Evolutionary conservation across 768 basidiomycete species (phyloP).

Genomic region (Panellus pusillus): DNA sequence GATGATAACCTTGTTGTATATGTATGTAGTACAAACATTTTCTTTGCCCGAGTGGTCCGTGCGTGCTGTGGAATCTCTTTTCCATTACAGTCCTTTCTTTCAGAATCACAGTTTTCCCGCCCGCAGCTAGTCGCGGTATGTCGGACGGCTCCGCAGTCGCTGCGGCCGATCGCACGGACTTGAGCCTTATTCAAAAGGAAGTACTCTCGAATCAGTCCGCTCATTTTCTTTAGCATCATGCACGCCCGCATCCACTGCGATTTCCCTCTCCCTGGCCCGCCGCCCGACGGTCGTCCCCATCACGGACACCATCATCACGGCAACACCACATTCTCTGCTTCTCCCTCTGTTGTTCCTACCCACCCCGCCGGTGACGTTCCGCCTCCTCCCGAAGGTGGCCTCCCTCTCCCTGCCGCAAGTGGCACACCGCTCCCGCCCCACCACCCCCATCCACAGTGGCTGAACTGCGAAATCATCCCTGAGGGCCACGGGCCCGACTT

Average conservation of each 20-base stretch:
- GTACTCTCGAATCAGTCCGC: not conserved
- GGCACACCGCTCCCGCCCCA: not conserved
- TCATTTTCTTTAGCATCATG: not conserved
- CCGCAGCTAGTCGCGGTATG: not conserved
- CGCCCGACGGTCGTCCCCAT: not conserved
- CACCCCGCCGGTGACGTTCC: no score
- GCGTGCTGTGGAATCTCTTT: no score
- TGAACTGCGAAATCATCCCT: constrained; percentile 9
- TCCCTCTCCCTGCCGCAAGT: not conserved
- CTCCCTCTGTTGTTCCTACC: not conserved
- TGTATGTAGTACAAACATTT: not conserved
- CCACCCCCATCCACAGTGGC: not conserved
- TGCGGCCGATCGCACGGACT: constrained; percentile 5
- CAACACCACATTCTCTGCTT: not conserved
- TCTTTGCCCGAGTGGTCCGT: no score
- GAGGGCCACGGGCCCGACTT: not conserved
- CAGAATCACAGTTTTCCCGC: no score
- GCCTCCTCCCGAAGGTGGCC: no score
- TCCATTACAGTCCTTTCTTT: not conserved
- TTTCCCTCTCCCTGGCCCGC: no score
- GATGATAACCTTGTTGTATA: constrained; percentile 2
- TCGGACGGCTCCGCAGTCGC: not conserved
- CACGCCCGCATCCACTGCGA: constrained; percentile 10
- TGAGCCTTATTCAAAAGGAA: not conserved
- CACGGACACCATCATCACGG: not conserved